Percentiles rank a stretch among this genome's conserved stretches.
Evolutionary conservation across 202 grass and related monocot species (phyloP).

Genomic region (Panicum hallii): DNA sequence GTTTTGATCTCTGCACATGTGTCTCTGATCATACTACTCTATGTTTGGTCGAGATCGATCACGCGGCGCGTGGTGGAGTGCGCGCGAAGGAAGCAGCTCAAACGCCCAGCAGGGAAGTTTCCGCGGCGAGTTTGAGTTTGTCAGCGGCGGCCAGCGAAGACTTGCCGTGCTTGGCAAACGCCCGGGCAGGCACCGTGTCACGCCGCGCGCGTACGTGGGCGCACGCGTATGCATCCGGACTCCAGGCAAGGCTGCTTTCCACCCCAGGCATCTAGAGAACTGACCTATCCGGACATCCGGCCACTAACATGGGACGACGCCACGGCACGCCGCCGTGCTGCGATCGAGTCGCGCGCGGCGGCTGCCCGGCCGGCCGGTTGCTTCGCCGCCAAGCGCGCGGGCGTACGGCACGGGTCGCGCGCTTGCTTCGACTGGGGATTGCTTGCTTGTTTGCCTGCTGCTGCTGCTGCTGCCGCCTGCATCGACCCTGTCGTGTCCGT

Average conservation of each 20-base stretch:
- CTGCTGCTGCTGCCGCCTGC: too few species aligned
- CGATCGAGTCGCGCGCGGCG: neutral
- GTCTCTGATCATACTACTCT: too few species aligned
- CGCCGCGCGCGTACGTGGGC: neutral
- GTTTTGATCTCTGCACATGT: too few species aligned
- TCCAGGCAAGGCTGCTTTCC: too few species aligned
- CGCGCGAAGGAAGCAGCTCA: too few species aligned
- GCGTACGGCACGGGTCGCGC: neutral
- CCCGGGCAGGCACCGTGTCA: neutral
- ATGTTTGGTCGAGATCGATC: too few species aligned
- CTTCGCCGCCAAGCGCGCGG: neutral
- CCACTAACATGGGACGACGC: constrained; percentile 17
- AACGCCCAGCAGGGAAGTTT: too few species aligned
- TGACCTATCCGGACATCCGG: too few species aligned
- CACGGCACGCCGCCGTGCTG: constrained; percentile 31
- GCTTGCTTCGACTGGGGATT: neutral
- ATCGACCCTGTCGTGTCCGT: neutral
- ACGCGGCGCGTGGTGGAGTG: too few species aligned
- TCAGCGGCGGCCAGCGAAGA: neutral
- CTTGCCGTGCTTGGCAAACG: neutral
- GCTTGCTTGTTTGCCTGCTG: neutral
- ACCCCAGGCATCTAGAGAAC: neutral
- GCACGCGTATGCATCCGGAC: neutral
- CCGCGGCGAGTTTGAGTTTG: too few species aligned
- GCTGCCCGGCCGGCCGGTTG: neutral